Evolutionary conservation across 2,329 filamentous ascomycete species (phyloP), one percentile per base, ranked within the genome.

Genomic region (Penicillium verrucosum): DNA sequence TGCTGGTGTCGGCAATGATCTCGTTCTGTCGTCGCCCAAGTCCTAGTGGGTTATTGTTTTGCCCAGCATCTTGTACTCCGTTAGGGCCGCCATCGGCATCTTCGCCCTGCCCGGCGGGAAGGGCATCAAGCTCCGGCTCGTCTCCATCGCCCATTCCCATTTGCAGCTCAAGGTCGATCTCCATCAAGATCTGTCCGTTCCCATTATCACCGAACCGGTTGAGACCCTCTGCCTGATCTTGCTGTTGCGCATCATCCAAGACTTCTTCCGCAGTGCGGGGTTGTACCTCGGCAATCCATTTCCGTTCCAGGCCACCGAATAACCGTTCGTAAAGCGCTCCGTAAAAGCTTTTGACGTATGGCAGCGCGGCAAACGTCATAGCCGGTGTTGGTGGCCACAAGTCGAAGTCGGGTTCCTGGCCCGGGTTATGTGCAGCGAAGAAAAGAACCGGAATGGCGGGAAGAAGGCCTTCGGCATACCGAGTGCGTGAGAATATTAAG

Each of bases 321-420:
- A 85, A 67, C 43, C 77, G 78, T 42, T 85, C 79, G 66, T 88
- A 89, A 50, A 86, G 77, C 30, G 79, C 76, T 54, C 85, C 84
- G 72, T 90, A 90, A 23, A 82, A 77, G 32, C 80, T 80, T 51
- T 86, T 82, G 2, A 89, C 66, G 61, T 89, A 89, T 0, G 88
- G 88, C 4, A 90, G 72, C 5, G 84, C 78, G 2, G 86, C 84
- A 61, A 90, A 84, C 2, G 85, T 83, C 62, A 89, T 82, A 27
- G 84, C 82, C 14, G 87, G 83, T 45, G 81, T 84, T 1, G 87
- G 87, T 3, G 88, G 86, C 85, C 85, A 88, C 43, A 83, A 73
- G n/a, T 78, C 77, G 44, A 85, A 72, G 59, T 86, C 80, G 5
- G 82, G 70, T 30, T 77, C 73, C 18, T 72, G 72, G 0, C 66